Conservation (phyloP, 2,329 filamentous ascomycete genomes). For the Fusarium keratoplasticum region DNA sequence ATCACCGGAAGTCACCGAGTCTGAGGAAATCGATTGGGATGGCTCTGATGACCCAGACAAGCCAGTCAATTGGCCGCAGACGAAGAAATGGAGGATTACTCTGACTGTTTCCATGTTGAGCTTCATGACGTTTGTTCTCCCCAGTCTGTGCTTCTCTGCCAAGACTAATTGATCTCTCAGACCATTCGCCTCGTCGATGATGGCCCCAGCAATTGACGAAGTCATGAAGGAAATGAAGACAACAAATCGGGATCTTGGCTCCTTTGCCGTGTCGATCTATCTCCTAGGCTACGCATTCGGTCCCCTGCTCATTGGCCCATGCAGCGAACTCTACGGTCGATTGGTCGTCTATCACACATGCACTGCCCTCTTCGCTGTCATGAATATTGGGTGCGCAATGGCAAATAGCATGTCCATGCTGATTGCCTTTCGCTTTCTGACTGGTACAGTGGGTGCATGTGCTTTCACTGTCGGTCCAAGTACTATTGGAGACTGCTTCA, state of each 20-base stretch:
- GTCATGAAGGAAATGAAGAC: conserved; percentile 21
- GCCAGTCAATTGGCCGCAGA: conserved; percentile 23
- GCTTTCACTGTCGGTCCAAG: conserved; percentile 59
- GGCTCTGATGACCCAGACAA: conserved; percentile 24
- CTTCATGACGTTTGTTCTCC: conserved; percentile 18
- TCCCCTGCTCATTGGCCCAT: conserved; percentile 58
- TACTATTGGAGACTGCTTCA: background rate
- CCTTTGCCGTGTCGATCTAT: conserved; percentile 43
- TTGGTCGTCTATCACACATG: conserved; percentile 57
- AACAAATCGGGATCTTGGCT: conserved; percentile 23
- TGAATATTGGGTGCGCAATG: conserved; percentile 18
- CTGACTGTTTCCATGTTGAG: conserved; percentile 15
- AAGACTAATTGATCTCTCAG: background rate
- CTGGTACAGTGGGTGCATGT: conserved; percentile 66
- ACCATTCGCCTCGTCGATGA: conserved; percentile 31
- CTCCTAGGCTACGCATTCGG: conserved; percentile 64
- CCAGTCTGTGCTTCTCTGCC: background rate
- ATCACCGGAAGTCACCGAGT: background rate
- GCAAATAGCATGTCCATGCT: conserved; percentile 59
- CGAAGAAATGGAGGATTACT: conserved; percentile 22
- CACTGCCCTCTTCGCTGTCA: conserved; percentile 43
- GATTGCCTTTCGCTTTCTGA: conserved; percentile 70
- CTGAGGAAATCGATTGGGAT: conserved; percentile 9
- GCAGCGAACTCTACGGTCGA: conserved; percentile 62
- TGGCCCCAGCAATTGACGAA: conserved; percentile 21